Evolutionary conservation across 192 early-diverging fungal species (phyloP), one percentile per base, ranked within the genome.

Genomic region (Podochytrium sp.): DNA sequence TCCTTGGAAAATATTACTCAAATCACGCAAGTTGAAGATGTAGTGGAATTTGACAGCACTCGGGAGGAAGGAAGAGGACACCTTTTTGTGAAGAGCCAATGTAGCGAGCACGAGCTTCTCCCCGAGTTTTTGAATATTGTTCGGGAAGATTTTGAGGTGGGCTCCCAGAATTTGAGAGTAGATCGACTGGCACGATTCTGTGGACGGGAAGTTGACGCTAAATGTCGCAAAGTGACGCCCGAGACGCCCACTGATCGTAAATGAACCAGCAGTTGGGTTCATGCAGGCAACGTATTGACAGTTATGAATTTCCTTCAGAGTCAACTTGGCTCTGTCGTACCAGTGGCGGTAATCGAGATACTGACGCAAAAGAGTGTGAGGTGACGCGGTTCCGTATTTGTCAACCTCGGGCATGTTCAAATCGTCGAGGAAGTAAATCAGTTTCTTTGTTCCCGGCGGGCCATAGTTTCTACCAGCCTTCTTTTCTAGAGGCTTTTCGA

Each of bases 331-430:
- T 55, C 88, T 68, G 62, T 90, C 88, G 47, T 90, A 90, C 88
- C 88, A 90, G 59, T 90, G 88, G 40, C 76, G 69, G 75, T 90
- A 89, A 67, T 90, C 88, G 12, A 90, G 67, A 58, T 86, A 79
- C 64, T 90, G 88, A 47, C 88, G 67, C n/a, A 90, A 76, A 10
- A 90, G 75, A 0, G 88, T 89, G 63, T 88, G 86, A 2, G 87
- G 85, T 35, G 79, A 78, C 5, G 87, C 88, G 23, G 88, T 90
- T 49, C 88, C 88, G 63, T 90, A 90, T 57, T 89, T 89, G 78
- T 90, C 88, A 14, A 90, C 88, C 66, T 90, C 88, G 4, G 88
- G 88, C 88, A 90, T 90, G 76, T 90, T 90, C 18, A 90, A 76
- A 69, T 90, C 88, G 73, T 90, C 88, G 49, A 90, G 55, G 79